These are phyloP conservation scores for Picochlorum sp. DNA, from an alignment of 139 green algal species.

Conservation along the genomic window DNA sequence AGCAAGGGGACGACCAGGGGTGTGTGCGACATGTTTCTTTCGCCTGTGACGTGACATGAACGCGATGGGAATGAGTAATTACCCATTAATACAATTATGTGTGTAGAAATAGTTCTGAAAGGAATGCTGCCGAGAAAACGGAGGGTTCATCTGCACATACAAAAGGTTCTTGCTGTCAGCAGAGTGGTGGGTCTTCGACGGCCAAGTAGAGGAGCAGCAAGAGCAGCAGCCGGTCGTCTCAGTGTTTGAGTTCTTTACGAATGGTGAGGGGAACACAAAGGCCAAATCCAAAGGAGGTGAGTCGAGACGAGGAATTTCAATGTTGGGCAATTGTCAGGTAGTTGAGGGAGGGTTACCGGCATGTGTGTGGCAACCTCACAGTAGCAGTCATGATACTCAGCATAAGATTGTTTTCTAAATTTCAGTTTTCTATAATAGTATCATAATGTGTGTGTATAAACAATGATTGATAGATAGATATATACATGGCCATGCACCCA, in stretches of 20 bases:
- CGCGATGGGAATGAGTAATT: too few species aligned
- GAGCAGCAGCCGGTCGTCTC: not conserved
- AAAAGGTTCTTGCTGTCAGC: too few species aligned
- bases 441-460: not conserved
- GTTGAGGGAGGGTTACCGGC: not conserved
- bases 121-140: too few species aligned
- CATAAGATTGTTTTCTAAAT: constrained; percentile 1
- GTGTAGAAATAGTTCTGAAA: too few species aligned
- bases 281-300: too few species aligned
- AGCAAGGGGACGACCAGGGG: too few species aligned
- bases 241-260: not conserved
- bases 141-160: too few species aligned
- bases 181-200: too few species aligned
- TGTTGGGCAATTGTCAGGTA: not conserved
- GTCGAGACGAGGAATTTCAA: not conserved
- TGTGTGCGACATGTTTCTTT: too few species aligned
- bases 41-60: too few species aligned
- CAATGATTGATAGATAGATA: not conserved
- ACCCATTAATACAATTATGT: too few species aligned
- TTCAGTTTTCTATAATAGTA: not conserved
- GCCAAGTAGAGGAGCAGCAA: too few species aligned
- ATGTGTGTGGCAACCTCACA: not conserved
- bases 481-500: not conserved
- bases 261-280: not conserved
- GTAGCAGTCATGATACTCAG: not conserved